phyloP scores from a whole-genome alignment of 2,329 filamentous ascomycete genomes.

The Botryotinia globosa region DNA sequence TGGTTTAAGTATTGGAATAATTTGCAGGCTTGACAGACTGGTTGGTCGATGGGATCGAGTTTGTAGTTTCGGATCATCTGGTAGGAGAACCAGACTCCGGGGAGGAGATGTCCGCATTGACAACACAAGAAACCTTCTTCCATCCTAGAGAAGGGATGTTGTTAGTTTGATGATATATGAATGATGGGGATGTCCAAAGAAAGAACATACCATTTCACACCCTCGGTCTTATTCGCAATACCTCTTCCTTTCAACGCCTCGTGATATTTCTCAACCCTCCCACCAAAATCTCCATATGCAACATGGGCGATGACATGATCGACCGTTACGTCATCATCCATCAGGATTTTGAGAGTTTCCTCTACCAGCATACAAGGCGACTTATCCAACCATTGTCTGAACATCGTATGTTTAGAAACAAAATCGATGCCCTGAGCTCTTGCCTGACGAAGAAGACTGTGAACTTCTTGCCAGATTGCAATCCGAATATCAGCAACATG shows the following conservation, averaged over 20 bases:
- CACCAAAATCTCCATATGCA: conserved; percentile 21
- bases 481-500: conserved; percentile 19
- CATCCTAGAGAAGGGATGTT: conserved; percentile 12
- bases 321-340: background rate
- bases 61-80: background rate
- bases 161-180: conserved; percentile 1
- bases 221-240: conserved; percentile 17
- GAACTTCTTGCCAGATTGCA: conserved; percentile 32
- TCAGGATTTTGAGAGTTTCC: conserved; percentile 25
- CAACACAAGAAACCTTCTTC: conserved; percentile 18
- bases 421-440: conserved; percentile 30
- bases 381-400: conserved; percentile 33
- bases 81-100: conserved; percentile 31
- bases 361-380: conserved; percentile 30
- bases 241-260: background rate
- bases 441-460: conserved; percentile 24
- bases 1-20: conserved; percentile 20
- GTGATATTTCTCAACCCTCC: conserved; percentile 1
- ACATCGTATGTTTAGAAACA: conserved; percentile 21
- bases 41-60: background rate
- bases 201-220: conserved; percentile 26
- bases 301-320: conserved; percentile 25
- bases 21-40: conserved; percentile 28
- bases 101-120: conserved; percentile 17
- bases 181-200: background rate